Conservation (phyloP, 169 alveolate genomes). For the Plasmodium yoelii region DNA sequence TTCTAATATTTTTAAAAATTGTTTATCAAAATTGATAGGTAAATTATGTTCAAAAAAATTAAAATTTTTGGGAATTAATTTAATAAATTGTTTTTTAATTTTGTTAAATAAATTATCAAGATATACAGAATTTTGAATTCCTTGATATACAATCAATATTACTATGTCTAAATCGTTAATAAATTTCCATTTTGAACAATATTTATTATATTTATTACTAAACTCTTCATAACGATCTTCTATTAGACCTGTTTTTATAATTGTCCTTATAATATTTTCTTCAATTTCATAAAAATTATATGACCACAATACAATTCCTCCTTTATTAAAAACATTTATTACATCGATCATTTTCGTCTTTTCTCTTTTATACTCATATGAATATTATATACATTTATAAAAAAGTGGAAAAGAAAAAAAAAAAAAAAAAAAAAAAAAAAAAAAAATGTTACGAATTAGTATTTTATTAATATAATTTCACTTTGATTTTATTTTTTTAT, state of each 20-base stretch:
- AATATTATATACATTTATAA: neutral
- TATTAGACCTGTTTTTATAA: constrained; percentile 43
- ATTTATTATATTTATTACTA: constrained; percentile 43
- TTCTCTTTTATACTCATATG: neutral
- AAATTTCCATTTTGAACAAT: constrained; percentile 47
- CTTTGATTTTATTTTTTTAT: too few species aligned
- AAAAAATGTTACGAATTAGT: too few species aligned
- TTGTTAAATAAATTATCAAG: constrained; percentile 37
- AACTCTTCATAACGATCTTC: constrained; percentile 53
- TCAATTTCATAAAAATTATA: constrained; percentile 61
- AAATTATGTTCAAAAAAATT: constrained; percentile 21
- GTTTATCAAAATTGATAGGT: constrained; percentile 47
- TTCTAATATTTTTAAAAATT: constrained; percentile 55
- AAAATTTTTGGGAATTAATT: constrained; percentile 29
- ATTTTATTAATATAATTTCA: too few species aligned
- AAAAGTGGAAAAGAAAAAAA: neutral
- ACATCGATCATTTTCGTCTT: constrained; percentile 63
- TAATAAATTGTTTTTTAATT: constrained; percentile 53
- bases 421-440: too few species aligned
- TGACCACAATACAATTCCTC: constrained; percentile 76
- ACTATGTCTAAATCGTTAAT: constrained; percentile 68
- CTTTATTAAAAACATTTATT: constrained; percentile 61
- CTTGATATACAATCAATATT: constrained; percentile 55
- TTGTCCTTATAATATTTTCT: constrained; percentile 41
- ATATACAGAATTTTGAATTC: constrained; percentile 60